These are phyloP conservation scores for Smallanthus sonchifolius DNA, from an alignment of 129 eudicot genomes.

Conservation along the genomic window DNA sequence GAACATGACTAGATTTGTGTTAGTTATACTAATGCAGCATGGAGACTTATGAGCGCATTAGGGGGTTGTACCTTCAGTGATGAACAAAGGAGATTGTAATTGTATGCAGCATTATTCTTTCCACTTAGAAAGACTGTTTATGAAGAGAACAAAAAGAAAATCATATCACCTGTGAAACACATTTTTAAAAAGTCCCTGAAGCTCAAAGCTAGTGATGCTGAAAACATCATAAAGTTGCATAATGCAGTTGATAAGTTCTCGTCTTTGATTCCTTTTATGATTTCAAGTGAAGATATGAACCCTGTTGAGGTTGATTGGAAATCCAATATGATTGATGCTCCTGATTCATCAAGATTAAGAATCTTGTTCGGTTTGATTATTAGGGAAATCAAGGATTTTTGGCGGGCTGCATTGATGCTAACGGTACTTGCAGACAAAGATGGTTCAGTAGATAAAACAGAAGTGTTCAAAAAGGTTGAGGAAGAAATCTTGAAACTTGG, in stretches of 20 bases:
- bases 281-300: conserved; percentile 35
- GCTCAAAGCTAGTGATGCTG: too few relatives aligned
- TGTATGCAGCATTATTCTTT: conserved; percentile 68
- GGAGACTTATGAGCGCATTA: conserved; percentile 54
- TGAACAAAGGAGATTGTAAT: conserved; percentile 54
- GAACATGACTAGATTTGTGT: conserved; percentile 62
- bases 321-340: conserved; percentile 42
- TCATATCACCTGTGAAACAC: conserved; percentile 41
- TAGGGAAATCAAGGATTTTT: conserved; percentile 65
- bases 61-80: conserved; percentile 40
- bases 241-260: conserved; percentile 47
- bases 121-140: conserved; percentile 48
- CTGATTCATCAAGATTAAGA: conserved; percentile 46
- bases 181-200: too few relatives aligned
- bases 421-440: conserved; percentile 20
- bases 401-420: too few relatives aligned
- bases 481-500: too few relatives aligned
- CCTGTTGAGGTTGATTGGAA: conserved; percentile 47
- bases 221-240: conserved; percentile 57
- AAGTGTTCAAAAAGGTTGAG: too few relatives aligned
- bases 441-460: not conserved
- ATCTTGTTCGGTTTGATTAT: conserved; percentile 58
- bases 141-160: conserved; percentile 51
- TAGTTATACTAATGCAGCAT: conserved; percentile 54
- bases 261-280: conserved; percentile 46